These are phyloP conservation scores for Verticillium klebahnii DNA, from an alignment of 2,329 filamentous ascomycete genomes.

Conservation along the genomic window DNA sequence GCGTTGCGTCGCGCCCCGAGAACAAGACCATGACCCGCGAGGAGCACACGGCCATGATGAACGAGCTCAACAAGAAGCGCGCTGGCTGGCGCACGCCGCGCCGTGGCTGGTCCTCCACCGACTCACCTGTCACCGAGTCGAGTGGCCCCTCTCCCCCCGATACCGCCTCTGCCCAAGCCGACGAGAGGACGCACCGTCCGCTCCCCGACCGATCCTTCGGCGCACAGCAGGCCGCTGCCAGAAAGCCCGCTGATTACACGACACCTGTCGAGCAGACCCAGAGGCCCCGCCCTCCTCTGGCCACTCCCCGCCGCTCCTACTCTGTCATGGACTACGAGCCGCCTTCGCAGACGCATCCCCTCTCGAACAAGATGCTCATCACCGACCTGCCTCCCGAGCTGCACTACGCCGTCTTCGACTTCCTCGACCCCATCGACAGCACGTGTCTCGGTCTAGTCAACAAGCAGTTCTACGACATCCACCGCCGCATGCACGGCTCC, in stretches of 20 bases:
- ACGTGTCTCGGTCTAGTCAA: constrained; percentile 57
- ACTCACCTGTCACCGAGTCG: constrained; percentile 25
- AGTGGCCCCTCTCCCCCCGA: constrained; percentile 9
- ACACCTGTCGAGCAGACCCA: constrained; percentile 16
- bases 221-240: neutral
- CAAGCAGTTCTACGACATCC: constrained; percentile 54
- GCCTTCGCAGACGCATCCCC: constrained; percentile 39
- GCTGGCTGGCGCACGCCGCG: constrained; percentile 33
- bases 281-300: constrained; percentile 28
- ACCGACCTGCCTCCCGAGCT: constrained; percentile 53
- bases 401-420: constrained; percentile 56
- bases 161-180: neutral
- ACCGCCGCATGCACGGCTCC: constrained; percentile 49
- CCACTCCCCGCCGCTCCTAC: constrained; percentile 50
- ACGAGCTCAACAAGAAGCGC: constrained; percentile 31
- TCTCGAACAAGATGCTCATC: constrained; percentile 40
- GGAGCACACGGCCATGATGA: constrained; percentile 33
- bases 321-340: constrained; percentile 59
- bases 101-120: constrained; percentile 42
- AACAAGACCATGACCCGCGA: constrained; percentile 29
- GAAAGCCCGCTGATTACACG: constrained; percentile 11
- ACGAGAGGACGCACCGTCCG: constrained; percentile 1
- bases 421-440: constrained; percentile 60
- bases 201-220: neutral
- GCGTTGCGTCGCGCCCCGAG: constrained; percentile 11